Conservation (phyloP, 1,284 basidiomycete species). For the Schizophyllum commune region DNA sequence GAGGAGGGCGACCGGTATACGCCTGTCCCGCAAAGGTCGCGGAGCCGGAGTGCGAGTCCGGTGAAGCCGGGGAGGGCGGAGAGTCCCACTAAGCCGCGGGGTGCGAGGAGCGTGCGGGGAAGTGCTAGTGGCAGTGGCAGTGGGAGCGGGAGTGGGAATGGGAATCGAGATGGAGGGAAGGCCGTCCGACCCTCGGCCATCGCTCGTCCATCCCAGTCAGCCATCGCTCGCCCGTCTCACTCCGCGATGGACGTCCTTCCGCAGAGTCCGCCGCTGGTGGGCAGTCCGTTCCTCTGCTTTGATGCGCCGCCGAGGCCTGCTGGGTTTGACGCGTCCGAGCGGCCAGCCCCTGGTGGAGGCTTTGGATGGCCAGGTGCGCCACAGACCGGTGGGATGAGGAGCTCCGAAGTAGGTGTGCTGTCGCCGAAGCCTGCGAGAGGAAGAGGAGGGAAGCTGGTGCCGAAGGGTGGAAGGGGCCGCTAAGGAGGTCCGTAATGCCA, state of each 20-base stretch:
- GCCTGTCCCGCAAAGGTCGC: conserved; percentile 8
- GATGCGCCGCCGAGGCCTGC: not conserved
- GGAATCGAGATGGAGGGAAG: no score
- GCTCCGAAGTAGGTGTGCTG: not conserved
- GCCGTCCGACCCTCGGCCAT: not conserved
- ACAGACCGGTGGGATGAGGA: not conserved
- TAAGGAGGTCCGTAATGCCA: not conserved
- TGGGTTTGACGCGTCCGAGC: no score
- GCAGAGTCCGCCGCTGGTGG: not conserved
- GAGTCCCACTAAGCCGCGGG: not conserved
- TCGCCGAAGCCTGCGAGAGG: not conserved
- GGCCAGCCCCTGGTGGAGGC: not conserved
- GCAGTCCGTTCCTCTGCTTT: not conserved
- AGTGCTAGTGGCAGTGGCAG: not conserved
- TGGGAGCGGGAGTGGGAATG: not conserved
- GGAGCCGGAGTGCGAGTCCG: conserved; percentile 10
- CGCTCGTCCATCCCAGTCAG: not conserved
- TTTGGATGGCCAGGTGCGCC: not conserved
- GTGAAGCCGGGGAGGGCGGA: conserved; percentile 1
- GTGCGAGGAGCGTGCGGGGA: not conserved
- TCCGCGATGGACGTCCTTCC: not conserved
- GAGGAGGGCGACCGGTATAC: conserved; percentile 10
- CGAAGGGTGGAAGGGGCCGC: no score
- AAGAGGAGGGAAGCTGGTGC: not conserved
- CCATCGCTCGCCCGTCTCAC: not conserved